phyloP scores from a whole-genome alignment of 2,329 filamentous ascomycete species.

The Penicillium expansum region DNA sequence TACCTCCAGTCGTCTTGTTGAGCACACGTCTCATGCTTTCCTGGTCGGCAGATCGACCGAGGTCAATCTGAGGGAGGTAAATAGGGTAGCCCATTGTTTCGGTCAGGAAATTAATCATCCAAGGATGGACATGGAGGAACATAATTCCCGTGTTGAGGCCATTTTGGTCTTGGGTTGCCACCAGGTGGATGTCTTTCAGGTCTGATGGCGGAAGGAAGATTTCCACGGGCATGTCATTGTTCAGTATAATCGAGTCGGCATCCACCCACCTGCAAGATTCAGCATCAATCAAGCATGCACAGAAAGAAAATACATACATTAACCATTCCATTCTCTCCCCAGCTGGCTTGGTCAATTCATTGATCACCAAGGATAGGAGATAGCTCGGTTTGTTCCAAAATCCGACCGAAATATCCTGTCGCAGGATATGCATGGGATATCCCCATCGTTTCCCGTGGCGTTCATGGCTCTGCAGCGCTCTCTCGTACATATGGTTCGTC shows the following conservation, averaged over 20 bases:
- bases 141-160: constrained; percentile 38
- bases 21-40: constrained; percentile 23
- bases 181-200: constrained; percentile 29
- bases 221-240: constrained; percentile 33
- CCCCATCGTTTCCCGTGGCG: constrained; percentile 35
- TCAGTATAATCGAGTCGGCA: constrained; percentile 35
- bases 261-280: constrained; percentile 32
- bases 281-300: background rate
- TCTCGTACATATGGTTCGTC: constrained; percentile 33
- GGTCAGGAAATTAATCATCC: constrained; percentile 33
- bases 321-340: constrained; percentile 36
- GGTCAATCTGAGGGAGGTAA: constrained; percentile 20
- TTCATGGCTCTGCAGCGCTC: constrained; percentile 36
- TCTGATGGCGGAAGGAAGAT: constrained; percentile 34
- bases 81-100: constrained; percentile 27
- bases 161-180: constrained; percentile 33
- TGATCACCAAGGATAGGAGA: constrained; percentile 30
- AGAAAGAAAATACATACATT: constrained; percentile 27
- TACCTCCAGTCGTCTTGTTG: constrained; percentile 18
- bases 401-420: constrained; percentile 32
- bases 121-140: constrained; percentile 34
- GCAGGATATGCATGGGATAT: constrained; percentile 37
- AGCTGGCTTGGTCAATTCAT: constrained; percentile 33
- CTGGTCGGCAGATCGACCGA: constrained; percentile 24
- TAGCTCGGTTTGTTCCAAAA: constrained; percentile 39